Evolutionary conservation across 2,329 filamentous ascomycete genomes (phyloP), one percentile per base, ranked within the genome.

Genomic region (Xylaria sp.): DNA sequence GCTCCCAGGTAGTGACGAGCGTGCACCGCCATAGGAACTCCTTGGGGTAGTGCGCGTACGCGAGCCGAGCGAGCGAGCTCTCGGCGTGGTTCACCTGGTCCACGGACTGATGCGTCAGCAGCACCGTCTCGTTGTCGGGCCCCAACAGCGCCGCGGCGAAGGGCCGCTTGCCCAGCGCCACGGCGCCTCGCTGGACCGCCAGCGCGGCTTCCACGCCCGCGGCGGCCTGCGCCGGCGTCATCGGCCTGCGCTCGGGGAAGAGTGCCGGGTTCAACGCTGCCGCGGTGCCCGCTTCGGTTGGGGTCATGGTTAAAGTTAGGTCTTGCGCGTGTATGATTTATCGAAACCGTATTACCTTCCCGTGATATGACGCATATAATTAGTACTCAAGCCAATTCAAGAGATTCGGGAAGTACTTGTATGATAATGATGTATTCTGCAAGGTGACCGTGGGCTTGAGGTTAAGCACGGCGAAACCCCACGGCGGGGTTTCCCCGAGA

Each of bases 31-130:
- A 77, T 2, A 82, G 71, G 59, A 76, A 82, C 13, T 72, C 70
- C 56, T 77, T 75, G 2, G 73, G 67, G 60, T 76, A 81, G 59
- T 82, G 79, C 5, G 69, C 64, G 16, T 78, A 75, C 1, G 78
- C 77, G 24, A 81, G 70, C 29, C 77, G 74, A 1, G 78, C 79
- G 4, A 82, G 70, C 39, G 75, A 76, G 44, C 72, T 74, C 65
- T 82, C 79, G 16, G 79, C 78, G 59, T 82, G 79, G 56, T 80
- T 77, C 44, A 82, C 76, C 60, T 81, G 78, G 38, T 78, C 78
- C 24, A 82, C 70, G 20, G 77, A 79, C 61, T 77, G 75, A 56
- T 80, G 79, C 26, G 72, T 73, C 45, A 80, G 69, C 1, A 82
- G 66, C 18, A 78, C 68, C 0, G 76, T 79, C 59, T 71, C 67